These are phyloP conservation scores for Beauveria rudraprayagi DNA, from an alignment of 2,329 filamentous ascomycete species.

Conservation along the genomic window DNA sequence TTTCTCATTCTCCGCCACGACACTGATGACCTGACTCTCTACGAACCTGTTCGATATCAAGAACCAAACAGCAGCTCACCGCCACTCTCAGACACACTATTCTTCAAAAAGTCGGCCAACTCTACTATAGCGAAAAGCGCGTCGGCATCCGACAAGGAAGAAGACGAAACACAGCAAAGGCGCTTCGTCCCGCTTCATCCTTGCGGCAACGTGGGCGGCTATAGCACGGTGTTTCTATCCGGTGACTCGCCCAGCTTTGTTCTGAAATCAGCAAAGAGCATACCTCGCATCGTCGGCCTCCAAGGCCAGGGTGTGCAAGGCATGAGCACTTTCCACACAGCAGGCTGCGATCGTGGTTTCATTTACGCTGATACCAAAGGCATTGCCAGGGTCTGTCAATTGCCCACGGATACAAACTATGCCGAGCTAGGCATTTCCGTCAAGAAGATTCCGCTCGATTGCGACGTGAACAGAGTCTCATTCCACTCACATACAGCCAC, in stretches of 20 bases:
- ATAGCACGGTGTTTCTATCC: conserved; percentile 74
- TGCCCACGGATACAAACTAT: conserved; percentile 60
- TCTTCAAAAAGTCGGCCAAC: conserved; percentile 71
- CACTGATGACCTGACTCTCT: conserved; percentile 77
- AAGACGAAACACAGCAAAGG: conserved; percentile 33
- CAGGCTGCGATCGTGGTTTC: conserved; percentile 72
- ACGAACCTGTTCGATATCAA: conserved; percentile 63
- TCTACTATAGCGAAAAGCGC: conserved; percentile 54
- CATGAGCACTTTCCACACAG: conserved; percentile 69
- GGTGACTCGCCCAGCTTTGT: conserved; percentile 75
- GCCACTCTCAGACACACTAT: conserved; percentile 48
- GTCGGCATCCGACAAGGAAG: conserved; percentile 41
- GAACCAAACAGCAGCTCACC: conserved; percentile 21
- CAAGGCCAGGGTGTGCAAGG: conserved; percentile 60
- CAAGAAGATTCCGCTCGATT: conserved; percentile 59
- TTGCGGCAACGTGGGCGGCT: conserved; percentile 62
- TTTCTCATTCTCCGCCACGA: conserved; percentile 76
- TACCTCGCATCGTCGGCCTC: conserved; percentile 66
- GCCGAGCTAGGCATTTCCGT: conserved; percentile 69
- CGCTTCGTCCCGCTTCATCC: conserved; percentile 47
- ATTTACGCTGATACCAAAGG: conserved; percentile 69
- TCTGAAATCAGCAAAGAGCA: conserved; percentile 69
- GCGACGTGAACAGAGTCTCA: conserved; percentile 64
- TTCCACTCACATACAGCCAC: conserved; percentile 69
- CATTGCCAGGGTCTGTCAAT: conserved; percentile 63